Conservation (phyloP, 768 basidiomycete genomes). For the Inosperma sp. region DNA sequence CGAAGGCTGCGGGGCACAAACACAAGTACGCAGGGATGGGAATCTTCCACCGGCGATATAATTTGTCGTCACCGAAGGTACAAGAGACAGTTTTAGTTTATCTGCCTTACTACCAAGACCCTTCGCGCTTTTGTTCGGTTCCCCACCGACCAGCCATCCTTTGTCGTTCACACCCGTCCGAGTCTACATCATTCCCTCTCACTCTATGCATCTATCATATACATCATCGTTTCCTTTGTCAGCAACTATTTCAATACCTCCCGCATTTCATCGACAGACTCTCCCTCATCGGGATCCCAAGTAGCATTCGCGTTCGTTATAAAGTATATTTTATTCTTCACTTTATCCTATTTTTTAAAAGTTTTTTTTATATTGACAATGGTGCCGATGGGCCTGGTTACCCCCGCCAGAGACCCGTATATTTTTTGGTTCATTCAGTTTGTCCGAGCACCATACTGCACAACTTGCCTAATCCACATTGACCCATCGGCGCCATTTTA, state of each 20-base stretch:
- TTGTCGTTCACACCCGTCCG: conserved; percentile 40
- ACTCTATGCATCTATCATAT: conserved; percentile 54
- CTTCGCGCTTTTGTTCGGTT: conserved; percentile 29
- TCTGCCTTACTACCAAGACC: conserved; percentile 30
- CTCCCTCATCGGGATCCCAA: conserved; percentile 24
- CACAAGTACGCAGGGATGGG: conserved; percentile 26
- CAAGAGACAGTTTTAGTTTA: conserved; percentile 35
- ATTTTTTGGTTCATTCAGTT: conserved; percentile 28
- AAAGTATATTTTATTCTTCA: conserved; percentile 83
- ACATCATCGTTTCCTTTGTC: conserved; percentile 45
- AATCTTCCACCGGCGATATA: conserved; percentile 22
- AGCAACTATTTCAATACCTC: conserved; percentile 36
- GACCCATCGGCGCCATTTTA: conserved; percentile 19
- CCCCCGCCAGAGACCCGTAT: conserved; percentile 26
- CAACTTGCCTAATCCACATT: conserved; percentile 8
- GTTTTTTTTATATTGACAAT: conserved; percentile 29
- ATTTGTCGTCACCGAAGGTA: conserved; percentile 20
- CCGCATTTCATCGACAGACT: conserved; percentile 48
- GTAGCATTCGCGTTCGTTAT: conserved; percentile 48
- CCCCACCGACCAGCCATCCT: conserved; percentile 24
- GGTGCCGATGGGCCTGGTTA: conserved; percentile 33
- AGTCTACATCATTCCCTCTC: conserved; percentile 45
- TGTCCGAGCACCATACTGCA: conserved; percentile 11
- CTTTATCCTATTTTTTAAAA: conserved; percentile 57
- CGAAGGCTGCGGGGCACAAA: conserved; percentile 29